phyloP scores from a whole-genome alignment of 306 rosid species.

The Dicorynia guianensis region DNA sequence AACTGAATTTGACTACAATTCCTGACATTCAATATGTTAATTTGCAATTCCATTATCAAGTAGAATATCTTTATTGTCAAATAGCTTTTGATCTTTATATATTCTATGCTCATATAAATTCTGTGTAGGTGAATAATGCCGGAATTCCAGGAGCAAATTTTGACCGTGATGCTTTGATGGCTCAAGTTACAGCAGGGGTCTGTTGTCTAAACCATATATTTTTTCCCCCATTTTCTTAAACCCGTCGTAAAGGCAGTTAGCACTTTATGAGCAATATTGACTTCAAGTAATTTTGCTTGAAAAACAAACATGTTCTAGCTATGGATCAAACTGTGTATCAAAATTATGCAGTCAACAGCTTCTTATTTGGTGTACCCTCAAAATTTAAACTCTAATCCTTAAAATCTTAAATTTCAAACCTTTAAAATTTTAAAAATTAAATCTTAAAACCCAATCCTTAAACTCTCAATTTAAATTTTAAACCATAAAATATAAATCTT shows the following conservation, averaged over 20 bases:
- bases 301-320: background rate
- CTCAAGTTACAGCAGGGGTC: constrained; percentile 4
- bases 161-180: constrained; percentile 25
- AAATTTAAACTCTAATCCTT: too few relatives aligned
- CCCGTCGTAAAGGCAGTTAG: background rate
- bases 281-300: constrained; percentile 6
- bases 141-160: constrained; percentile 23
- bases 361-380: constrained; percentile 9
- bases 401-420: too few relatives aligned
- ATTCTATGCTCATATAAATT: too few relatives aligned
- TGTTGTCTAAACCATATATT: background rate
- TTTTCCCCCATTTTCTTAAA: constrained; percentile 7
- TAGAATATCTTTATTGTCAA: too few relatives aligned
- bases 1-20: background rate
- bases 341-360: background rate
- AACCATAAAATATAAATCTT: too few relatives aligned
- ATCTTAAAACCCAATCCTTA: too few relatives aligned
- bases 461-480: too few relatives aligned
- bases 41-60: too few relatives aligned
- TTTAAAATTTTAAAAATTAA: too few relatives aligned
- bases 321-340: background rate
- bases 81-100: too few relatives aligned
- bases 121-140: constrained; percentile 49
- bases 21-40: background rate
- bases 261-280: constrained; percentile 4